Conservation (phyloP, 805 yeast species). For the Tetrapisispora taiwanensis region DNA sequence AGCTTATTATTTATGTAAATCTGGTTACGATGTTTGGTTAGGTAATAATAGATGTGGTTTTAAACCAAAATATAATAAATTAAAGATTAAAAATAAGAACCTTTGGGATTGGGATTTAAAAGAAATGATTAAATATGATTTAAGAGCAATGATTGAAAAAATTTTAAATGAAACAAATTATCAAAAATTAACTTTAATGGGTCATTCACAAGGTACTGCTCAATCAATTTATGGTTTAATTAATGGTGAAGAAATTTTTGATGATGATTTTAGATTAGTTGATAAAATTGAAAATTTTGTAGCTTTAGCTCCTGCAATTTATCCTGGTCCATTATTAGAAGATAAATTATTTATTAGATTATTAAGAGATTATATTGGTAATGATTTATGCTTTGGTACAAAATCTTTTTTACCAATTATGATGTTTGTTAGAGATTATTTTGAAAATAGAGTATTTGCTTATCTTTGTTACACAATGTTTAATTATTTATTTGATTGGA, state of each 20-base stretch:
- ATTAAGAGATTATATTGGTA: slow-evolving; percentile 40
- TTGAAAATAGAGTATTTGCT: slow-evolving; percentile 49
- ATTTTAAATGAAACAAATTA: slow-evolving; percentile 36
- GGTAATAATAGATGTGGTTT: slow-evolving; percentile 90
- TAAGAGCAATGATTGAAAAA: slow-evolving; percentile 60
- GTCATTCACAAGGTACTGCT: slow-evolving; percentile 92
- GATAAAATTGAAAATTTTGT: slow-evolving; percentile 54
- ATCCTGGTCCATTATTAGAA: slow-evolving; percentile 67
- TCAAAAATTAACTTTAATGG: slow-evolving; percentile 48
- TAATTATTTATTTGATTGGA: slow-evolving; percentile 81
- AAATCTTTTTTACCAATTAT: slow-evolving; percentile 69
- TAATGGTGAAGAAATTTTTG: slow-evolving; percentile 24
- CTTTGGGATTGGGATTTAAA: slow-evolving; percentile 85
- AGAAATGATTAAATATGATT: slow-evolving; percentile 69
- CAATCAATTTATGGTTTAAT: slow-evolving; percentile 66
- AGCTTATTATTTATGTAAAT: slow-evolving; percentile 43
- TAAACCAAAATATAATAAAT: slow-evolving; percentile 49
- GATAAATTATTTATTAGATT: slow-evolving; percentile 49
- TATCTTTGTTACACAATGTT: slow-evolving; percentile 68
- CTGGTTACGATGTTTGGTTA: slow-evolving; percentile 80
- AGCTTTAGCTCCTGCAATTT: slow-evolving; percentile 84
- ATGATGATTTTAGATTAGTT: slow-evolving; percentile 28
- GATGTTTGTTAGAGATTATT: slow-evolving; percentile 43
- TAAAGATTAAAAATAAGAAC: slow-evolving; percentile 7
- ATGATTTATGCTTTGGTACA: slow-evolving; percentile 54